Evolutionary conservation across 2,329 filamentous ascomycete species (phyloP).

Genomic region (Curvularia lunata): DNA sequence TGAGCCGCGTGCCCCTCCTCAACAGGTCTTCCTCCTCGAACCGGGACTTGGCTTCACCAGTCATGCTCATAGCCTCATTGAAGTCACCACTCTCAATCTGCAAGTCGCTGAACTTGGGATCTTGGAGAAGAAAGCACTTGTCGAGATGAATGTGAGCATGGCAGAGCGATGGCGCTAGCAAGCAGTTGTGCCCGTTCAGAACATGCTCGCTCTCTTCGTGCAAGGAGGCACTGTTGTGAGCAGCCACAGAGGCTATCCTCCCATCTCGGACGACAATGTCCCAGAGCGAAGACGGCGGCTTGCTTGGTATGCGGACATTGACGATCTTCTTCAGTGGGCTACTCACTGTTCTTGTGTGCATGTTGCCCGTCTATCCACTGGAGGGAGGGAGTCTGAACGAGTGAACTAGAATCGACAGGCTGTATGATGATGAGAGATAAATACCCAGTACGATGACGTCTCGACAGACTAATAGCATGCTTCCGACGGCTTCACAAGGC

Average conservation of each 20-base stretch:
- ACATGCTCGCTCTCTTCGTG: conserved; percentile 33
- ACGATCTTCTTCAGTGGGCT: conserved; percentile 36
- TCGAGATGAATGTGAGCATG: conserved; percentile 78
- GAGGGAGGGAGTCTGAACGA: not conserved
- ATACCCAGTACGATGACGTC: conserved; percentile 22
- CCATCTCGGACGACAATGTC: conserved; percentile 47
- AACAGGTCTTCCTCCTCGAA: conserved; percentile 70
- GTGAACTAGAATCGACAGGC: not conserved
- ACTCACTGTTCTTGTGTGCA: conserved; percentile 14
- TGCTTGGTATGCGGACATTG: conserved; percentile 45
- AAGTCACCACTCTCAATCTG: conserved; percentile 68
- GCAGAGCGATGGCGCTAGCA: conserved; percentile 65
- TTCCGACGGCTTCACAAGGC: conserved; percentile 12
- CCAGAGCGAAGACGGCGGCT: conserved; percentile 43
- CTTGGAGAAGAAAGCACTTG: conserved; percentile 66
- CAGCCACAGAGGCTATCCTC: conserved; percentile 41
- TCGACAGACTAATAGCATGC: conserved; percentile 12
- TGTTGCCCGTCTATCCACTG: conserved; percentile 7
- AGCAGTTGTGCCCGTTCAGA: conserved; percentile 51
- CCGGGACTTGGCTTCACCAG: conserved; percentile 64
- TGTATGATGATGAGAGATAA: conserved; percentile 1
- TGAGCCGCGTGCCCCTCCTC: conserved; percentile 67
- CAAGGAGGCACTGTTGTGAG: conserved; percentile 27
- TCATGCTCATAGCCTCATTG: conserved; percentile 67
- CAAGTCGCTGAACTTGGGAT: conserved; percentile 66